A percentile compares a stretch with the other conserved stretches of the same genome.
phyloP scores from a whole-genome alignment of 441 rosid genomes.

The Cnidoscolus chayamansa region DNA sequence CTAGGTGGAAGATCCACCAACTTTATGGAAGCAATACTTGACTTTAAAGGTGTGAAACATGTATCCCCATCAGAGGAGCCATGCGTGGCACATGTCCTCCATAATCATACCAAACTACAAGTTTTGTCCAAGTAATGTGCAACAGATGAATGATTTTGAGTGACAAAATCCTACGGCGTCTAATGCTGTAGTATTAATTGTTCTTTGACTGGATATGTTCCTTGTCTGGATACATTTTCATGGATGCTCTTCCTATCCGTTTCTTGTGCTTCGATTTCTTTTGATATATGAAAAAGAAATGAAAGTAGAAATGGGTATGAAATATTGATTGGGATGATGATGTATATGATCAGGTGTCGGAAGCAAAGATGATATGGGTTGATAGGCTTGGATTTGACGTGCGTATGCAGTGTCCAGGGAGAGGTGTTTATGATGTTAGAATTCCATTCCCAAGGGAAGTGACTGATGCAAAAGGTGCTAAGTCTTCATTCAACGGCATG shows the following conservation, averaged over 20 bases:
- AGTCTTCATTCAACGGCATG: conserved; percentile 89
- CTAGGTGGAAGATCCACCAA: too few species aligned
- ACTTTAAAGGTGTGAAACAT: too few species aligned
- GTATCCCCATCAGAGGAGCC: too few species aligned
- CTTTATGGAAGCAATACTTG: too few species aligned
- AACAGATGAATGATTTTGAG: not conserved
- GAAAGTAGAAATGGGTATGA: not conserved
- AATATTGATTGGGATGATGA: conserved; percentile 30
- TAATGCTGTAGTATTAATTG: not conserved
- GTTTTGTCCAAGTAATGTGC: not conserved
- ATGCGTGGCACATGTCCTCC: too few species aligned
- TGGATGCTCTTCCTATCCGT: too few species aligned
- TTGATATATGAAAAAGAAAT: not conserved
- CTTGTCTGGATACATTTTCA: too few species aligned
- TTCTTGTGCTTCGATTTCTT: too few species aligned
- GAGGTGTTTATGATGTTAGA: conserved; percentile 60
- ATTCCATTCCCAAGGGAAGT: conserved; percentile 91
- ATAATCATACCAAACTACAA: too few species aligned
- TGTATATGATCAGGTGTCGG: conserved; percentile 69
- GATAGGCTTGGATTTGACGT: conserved; percentile 87
- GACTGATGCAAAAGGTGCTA: conserved; percentile 76
- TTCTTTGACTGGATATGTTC: too few species aligned
- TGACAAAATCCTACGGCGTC: too few species aligned
- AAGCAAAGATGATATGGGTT: conserved; percentile 85
- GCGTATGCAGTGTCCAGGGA: conserved; percentile 55